Evolutionary conservation across 306 rosid genomes (phyloP).

Genomic region (Medicago ruthenica): DNA sequence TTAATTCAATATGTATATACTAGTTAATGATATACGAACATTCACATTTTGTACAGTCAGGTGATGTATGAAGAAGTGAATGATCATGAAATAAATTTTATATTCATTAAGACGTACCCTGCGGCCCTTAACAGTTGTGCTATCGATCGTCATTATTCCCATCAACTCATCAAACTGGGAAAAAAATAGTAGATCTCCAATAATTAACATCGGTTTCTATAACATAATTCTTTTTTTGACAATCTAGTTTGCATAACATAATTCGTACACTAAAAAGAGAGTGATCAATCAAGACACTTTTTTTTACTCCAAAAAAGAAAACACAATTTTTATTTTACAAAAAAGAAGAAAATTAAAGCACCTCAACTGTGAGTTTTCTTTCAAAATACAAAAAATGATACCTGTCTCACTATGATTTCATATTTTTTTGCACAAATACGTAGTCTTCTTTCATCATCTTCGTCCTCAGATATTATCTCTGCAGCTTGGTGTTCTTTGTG

Average conservation of each 20-base stretch:
- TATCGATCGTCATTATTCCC: neutral
- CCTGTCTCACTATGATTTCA: conserved; percentile 2
- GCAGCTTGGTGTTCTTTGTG: neutral
- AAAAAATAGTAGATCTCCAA: neutral
- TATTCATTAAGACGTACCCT: neutral
- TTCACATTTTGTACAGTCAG: too few species aligned
- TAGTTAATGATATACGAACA: too few species aligned
- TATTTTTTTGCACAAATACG: neutral
- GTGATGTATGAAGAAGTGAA: too few species aligned
- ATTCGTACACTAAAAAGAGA: neutral
- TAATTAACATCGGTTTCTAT: neutral
- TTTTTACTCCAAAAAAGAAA: neutral
- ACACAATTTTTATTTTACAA: neutral
- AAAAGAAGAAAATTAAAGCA: neutral
- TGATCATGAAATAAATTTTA: too few species aligned
- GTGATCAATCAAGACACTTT: neutral
- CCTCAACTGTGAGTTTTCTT: neutral
- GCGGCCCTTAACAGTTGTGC: neutral
- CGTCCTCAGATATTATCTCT: neutral
- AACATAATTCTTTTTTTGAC: too few species aligned
- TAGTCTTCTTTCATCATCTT: conserved; percentile 11
- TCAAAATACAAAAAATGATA: neutral
- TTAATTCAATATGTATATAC: too few species aligned
- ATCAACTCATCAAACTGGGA: neutral
- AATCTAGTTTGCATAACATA: neutral